Evolutionary conservation across 1,284 basidiomycete genomes (phyloP).

Genomic region (Tilletia walkeri): DNA sequence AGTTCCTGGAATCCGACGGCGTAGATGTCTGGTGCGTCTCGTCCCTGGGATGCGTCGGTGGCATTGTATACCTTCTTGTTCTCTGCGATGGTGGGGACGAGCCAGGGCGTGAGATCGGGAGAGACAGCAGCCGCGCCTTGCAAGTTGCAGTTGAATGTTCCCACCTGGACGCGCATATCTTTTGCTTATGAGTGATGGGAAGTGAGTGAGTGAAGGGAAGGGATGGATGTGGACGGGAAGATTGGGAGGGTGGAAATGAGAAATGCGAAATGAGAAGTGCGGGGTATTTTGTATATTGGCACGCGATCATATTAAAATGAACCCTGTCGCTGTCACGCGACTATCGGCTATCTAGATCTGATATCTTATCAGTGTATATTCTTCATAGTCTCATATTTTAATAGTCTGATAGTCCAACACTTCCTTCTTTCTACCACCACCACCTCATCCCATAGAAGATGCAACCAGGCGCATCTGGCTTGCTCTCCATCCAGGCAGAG

Average conservation of each 20-base stretch:
- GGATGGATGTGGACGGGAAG: neutral
- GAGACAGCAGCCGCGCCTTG: conserved; percentile 62
- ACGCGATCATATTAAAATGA: no score
- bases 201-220: neutral
- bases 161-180: conserved; percentile 68
- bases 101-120: conserved; percentile 52
- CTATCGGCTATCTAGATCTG: no score
- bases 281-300: no score
- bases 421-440: no score
- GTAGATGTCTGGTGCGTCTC: conserved; percentile 66
- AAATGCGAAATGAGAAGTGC: no score
- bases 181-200: neutral
- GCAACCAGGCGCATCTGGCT: neutral
- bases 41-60: conserved; percentile 29
- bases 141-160: conserved; percentile 80
- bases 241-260: neutral
- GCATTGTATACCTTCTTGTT: conserved; percentile 34
- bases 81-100: conserved; percentile 46
- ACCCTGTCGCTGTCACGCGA: no score
- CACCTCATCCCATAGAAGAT: no score
- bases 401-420: no score
- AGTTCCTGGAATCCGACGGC: conserved; percentile 87
- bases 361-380: no score
- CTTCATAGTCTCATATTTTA: no score
- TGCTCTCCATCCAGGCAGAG: conserved; percentile 12